Evolutionary conservation across 768 basidiomycete genomes (phyloP), one percentile per base, ranked within the genome.

Genomic region (Tremella fuciformis): DNA sequence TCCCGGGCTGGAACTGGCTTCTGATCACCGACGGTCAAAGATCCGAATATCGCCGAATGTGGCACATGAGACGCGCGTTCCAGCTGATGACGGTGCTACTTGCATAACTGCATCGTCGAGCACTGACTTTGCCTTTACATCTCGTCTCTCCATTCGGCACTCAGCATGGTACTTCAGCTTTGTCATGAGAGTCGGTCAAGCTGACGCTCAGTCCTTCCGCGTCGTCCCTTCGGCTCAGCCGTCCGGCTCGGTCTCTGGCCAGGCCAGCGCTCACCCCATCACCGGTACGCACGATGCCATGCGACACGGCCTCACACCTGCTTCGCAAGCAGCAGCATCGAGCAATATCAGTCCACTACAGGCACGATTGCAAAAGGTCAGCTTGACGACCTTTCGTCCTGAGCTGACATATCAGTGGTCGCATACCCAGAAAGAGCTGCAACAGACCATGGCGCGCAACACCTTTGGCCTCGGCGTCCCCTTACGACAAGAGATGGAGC

Each of bases 401-500:
- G 13, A 49, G 58, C 58, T 61, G 49, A 62, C 41, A 15, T 4
- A 34, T 22, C 63, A 98, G 94, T 98, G 96, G 96, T 87, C 92
- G 53, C 85, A 85, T 64, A 91, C 93, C 8, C 92, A 96, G 76
- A 88, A 91, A 76, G 88, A 87, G 76, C 74, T 92, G 50, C 87
- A 87, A 74, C 81, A 97, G 58, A 91, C 84, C 49, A 80, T 94
- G 78, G 84, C 91, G 73, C 85, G 93, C 46, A 85, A 90, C 76
- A 74, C 87, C 29, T 87, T 86, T 70, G 96, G 96, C 37, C 76
- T 97, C 66, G 90, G 91, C 73, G 86, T 88, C 18, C 96, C 96
- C 1, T 84, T 94, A 78, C 84, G 93, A 26, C 80, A 85, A 53
- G 81, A 96, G 63, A 98, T 98, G 96, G 96, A 99, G 77, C 84